These are phyloP conservation scores for Odontarrhena argentea DNA, from an alignment of 345 rosid species.

Conservation along the genomic window DNA sequence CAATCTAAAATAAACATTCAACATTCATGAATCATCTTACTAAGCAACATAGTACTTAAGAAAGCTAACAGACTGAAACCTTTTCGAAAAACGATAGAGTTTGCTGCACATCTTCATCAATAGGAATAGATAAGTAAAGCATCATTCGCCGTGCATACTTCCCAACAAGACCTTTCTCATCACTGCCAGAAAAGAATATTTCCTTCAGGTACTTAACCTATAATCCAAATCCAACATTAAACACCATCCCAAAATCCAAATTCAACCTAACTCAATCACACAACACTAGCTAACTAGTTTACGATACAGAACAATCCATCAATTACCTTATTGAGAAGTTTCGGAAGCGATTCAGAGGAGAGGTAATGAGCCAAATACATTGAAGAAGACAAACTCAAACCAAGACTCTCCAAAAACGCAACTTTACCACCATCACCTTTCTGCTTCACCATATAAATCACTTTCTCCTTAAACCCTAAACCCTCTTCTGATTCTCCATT, in stretches of 20 bases:
- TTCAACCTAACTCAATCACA: conserved; percentile 15
- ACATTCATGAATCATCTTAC: conserved; percentile 20
- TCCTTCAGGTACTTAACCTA: conserved; percentile 89
- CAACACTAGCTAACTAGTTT: not conserved
- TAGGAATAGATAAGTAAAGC: conserved; percentile 69
- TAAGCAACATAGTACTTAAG: not conserved
- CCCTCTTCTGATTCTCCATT: conserved; percentile 32
- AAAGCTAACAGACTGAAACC: conserved; percentile 43
- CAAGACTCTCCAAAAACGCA: conserved; percentile 85
- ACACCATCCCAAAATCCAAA: conserved; percentile 33
- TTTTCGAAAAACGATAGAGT: conserved; percentile 89
- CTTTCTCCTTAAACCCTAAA: conserved; percentile 65
- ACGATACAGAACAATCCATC: not conserved
- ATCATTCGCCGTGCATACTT: conserved; percentile 73
- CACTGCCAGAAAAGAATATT: conserved; percentile 73
- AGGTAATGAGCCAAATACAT: conserved; percentile 71
- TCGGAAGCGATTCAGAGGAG: conserved; percentile 58
- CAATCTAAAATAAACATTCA: conserved; percentile 53
- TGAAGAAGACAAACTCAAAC: conserved; percentile 71
- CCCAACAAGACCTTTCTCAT: conserved; percentile 48
- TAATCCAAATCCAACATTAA: conserved; percentile 58
- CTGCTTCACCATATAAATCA: conserved; percentile 64
- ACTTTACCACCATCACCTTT: conserved; percentile 79
- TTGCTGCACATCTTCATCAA: conserved; percentile 84
- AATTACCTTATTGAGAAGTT: conserved; percentile 56